These are phyloP conservation scores for Metschnikowia amazonensis DNA, from an alignment of 805 yeast species.

Conservation along the genomic window DNA sequence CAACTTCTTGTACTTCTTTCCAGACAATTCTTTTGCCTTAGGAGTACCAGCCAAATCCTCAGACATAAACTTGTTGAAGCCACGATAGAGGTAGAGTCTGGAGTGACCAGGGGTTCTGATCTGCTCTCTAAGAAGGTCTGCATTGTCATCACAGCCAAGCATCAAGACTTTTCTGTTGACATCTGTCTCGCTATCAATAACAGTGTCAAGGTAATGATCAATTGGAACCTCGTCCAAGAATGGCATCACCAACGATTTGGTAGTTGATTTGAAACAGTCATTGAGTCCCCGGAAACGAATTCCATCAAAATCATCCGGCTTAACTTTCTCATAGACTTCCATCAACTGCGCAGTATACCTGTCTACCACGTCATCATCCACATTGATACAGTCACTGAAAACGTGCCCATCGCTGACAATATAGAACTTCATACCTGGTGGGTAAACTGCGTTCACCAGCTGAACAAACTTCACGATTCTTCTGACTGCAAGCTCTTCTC, in stretches of 20 bases:
- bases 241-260: slow-evolving; percentile 13
- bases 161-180: slow-evolving; percentile 34
- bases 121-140: slow-evolving; percentile 31
- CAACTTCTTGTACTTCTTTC: slow-evolving; percentile 47
- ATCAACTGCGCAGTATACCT: slow-evolving; percentile 43
- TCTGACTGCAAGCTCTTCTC: slow-evolving; percentile 37
- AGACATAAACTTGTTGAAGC: slow-evolving; percentile 56
- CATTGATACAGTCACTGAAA: slow-evolving; percentile 61
- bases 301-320: slow-evolving; percentile 26
- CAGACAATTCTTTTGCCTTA: slow-evolving; percentile 36
- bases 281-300: slow-evolving; percentile 34
- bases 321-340: slow-evolving; percentile 36
- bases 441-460: slow-evolving; percentile 35
- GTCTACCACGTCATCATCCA: slow-evolving; percentile 53
- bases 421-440: slow-evolving; percentile 53
- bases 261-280: slow-evolving; percentile 29
- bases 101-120: slow-evolving; percentile 44
- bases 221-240: slow-evolving; percentile 22
- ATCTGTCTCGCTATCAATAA: slow-evolving; percentile 32
- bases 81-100: slow-evolving; percentile 50
- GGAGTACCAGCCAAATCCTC: slow-evolving; percentile 50
- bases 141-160: slow-evolving; percentile 37
- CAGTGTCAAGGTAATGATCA: slow-evolving; percentile 32
- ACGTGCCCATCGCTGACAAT: slow-evolving; percentile 66
- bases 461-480: slow-evolving; percentile 31